These are phyloP conservation scores for Colletotrichum liriopes DNA, from an alignment of 2,329 filamentous ascomycete species.

Conservation along the genomic window DNA sequence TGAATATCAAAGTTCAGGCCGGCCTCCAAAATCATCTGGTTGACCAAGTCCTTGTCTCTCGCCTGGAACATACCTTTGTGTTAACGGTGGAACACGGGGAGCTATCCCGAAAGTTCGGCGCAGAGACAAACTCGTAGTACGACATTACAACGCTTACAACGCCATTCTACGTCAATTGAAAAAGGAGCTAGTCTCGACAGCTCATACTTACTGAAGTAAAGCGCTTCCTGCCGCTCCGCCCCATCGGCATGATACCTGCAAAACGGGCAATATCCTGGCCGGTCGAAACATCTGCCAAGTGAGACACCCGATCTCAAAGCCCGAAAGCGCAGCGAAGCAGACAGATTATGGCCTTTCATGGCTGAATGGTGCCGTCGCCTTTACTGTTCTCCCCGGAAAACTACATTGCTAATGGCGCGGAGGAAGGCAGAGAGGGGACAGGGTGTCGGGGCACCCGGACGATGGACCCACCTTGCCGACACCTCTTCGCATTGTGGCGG, in stretches of 20 bases:
- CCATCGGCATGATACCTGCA: neutral
- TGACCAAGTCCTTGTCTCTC: neutral
- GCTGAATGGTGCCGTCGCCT: conserved; percentile 5
- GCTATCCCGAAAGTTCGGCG: neutral
- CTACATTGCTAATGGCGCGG: conserved; percentile 8
- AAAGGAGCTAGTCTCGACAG: neutral
- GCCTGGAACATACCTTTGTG: conserved; percentile 21
- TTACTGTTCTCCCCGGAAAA: conserved; percentile 25
- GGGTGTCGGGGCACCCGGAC: neutral
- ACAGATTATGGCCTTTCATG: neutral
- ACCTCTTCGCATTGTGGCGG: conserved; percentile 28
- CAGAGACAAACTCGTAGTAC: neutral
- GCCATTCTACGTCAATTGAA: neutral
- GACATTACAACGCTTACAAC: neutral
- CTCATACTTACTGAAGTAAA: no score
- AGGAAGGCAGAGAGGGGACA: neutral
- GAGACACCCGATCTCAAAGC: neutral
- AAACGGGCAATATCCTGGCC: neutral
- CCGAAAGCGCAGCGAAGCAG: neutral
- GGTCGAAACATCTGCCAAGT: neutral
- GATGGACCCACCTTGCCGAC: conserved; percentile 24
- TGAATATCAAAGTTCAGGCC: neutral
- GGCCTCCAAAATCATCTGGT: neutral
- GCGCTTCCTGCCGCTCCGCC: no score
- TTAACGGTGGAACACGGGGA: neutral